Evolutionary conservation across 257 asterid species (phyloP).

Genomic region (Solanum pimpinellifolium): DNA sequence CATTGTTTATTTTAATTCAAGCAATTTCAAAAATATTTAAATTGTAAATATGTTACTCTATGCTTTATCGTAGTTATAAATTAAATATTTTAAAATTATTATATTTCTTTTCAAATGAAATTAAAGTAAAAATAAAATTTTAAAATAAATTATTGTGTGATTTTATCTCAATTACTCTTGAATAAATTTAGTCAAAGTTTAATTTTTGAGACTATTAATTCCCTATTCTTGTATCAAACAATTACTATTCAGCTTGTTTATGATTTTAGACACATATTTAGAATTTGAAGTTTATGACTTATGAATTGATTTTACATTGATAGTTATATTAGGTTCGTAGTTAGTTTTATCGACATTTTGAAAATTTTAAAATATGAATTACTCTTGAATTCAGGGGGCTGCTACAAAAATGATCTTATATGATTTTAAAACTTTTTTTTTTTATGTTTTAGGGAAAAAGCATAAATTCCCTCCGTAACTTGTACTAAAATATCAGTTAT

Average conservation of each 20-base stretch:
- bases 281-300: background rate
- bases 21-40: background rate
- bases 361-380: too few species aligned
- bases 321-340: too few species aligned
- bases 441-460: background rate
- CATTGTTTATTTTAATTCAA: background rate
- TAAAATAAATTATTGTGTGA: background rate
- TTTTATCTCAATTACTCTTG: background rate
- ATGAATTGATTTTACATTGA: background rate
- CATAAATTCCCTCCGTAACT: too few species aligned
- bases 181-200: background rate
- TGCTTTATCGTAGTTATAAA: background rate
- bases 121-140: background rate
- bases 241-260: background rate
- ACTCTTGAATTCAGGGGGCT: background rate
- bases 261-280: background rate
- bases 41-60: background rate
- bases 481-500: fast-evolving
- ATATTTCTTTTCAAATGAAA: background rate
- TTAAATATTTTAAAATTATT: background rate
- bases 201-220: background rate
- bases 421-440: too few species aligned
- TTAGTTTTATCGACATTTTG: too few species aligned
- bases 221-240: background rate
- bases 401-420: background rate